A percentile compares a stretch with the other conserved stretches of the same genome.
These are phyloP conservation scores for Metschnikowia bowlesiae DNA, from an alignment of 805 yeast genomes.

Conservation along the genomic window DNA sequence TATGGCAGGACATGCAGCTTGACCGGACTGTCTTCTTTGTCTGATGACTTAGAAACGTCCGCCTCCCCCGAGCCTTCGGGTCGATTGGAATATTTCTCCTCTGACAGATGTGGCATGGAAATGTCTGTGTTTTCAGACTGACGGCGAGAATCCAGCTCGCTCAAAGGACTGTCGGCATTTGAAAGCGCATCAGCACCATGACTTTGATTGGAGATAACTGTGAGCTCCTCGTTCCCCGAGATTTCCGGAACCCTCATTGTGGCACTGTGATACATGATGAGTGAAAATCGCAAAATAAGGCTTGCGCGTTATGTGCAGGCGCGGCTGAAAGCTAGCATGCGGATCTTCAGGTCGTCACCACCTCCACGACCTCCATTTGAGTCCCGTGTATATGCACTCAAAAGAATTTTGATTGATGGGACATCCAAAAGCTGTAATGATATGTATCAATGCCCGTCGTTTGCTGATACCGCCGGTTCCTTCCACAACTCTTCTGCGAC, in stretches of 20 bases:
- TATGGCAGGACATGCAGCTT: not conserved
- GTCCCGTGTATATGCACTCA: too few relatives aligned
- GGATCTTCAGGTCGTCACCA: too few relatives aligned
- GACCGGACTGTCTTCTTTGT: too few relatives aligned
- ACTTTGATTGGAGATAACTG: not conserved
- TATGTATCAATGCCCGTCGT: too few relatives aligned
- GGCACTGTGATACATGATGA: not conserved
- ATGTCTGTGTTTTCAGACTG: not conserved
- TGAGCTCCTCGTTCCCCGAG: not conserved
- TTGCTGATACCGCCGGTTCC: too few relatives aligned
- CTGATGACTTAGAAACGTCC: not conserved
- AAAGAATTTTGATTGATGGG: too few relatives aligned
- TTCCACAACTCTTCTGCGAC: too few relatives aligned
- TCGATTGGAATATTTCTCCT: not conserved
- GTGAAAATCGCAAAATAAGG: not conserved
- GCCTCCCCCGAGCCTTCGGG: not conserved
- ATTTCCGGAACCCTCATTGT: not conserved
- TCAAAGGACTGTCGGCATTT: not conserved
- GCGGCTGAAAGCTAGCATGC: too few relatives aligned
- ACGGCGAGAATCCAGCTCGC: not conserved
- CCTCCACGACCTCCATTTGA: too few relatives aligned
- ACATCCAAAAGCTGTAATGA: too few relatives aligned
- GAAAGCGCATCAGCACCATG: too few relatives aligned
- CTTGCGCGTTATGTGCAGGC: not conserved
- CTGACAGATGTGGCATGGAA: not conserved